Base-by-base conservation (phyloP, 1,284 basidiomycete genomes). In the Rhodotorula sp. region DNA sequence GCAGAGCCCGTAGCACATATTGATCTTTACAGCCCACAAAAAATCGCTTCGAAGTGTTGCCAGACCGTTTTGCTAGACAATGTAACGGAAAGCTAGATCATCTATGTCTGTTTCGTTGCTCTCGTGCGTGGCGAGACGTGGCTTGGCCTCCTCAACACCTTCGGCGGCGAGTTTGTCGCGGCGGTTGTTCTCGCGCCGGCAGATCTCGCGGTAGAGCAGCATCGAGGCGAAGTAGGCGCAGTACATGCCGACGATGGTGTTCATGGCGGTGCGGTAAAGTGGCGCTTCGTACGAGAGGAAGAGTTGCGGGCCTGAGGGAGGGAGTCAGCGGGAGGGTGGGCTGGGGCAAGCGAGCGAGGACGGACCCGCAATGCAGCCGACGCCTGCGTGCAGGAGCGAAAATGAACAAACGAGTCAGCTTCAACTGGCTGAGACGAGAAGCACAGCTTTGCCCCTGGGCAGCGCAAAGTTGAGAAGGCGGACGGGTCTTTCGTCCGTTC, bases 101-200 rank as follows among this genome's bases (percentile, higher is more conserved):
- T 59, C 58, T 13, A 59, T 47, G 46, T 66, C 64, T 24, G 51
- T 47, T n/a, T n/a, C n/a, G 64, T 66, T 66, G 57, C 59, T 51
- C 32, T 66, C 64, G 29, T 19, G 11, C n/a, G 57, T 24, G 22
- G 64, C 64, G 9, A 52, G 44, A 6, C 64, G 36, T 17, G 64
- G 51, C n/a, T 48, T 30, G 4, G 64, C 64, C 51, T n/a, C 64
- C 30, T 54, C 64, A 58, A 32, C n/a, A 19, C 64, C 64, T 11
- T 66, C 57, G 51, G 64, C 64, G 0, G 64, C 64, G 58, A 66
- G 64, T 3, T 51, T 30, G 57, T 66, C 64, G 51, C 64, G 64
- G 19, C 64, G 64, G 44, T 44, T 51, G 64, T 66, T 66, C 58
- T 66, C 64, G 17, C 34, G 34, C 5, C 64, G 64, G 20, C 57